Evolutionary conservation across 75 land plant species (phyloP).

Genomic region (Cunninghamia lanceolata): DNA sequence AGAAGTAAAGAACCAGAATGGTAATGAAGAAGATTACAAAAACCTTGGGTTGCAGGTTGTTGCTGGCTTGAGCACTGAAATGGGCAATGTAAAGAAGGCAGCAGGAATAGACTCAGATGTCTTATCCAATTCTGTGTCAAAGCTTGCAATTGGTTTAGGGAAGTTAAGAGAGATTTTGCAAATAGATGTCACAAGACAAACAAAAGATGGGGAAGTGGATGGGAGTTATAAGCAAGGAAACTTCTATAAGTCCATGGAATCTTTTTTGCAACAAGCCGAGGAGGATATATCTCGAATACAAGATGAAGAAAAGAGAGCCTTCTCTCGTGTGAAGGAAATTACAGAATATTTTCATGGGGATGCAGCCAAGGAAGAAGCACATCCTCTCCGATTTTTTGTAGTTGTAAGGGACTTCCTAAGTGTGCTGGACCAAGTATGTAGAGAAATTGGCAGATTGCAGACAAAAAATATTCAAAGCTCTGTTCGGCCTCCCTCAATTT

Average conservation of each 20-base stretch:
- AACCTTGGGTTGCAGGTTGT: slow-evolving; percentile 82
- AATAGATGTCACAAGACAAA: slow-evolving; percentile 24
- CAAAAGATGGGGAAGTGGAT: slow-evolving; percentile 10
- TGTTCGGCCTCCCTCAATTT: slow-evolving; percentile 39
- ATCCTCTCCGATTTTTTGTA: slow-evolving; percentile 73
- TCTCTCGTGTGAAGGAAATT: slow-evolving; percentile 51
- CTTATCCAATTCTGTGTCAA: slow-evolving; percentile 60
- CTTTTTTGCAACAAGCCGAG: slow-evolving; percentile 46
- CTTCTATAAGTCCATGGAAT: slow-evolving; percentile 53
- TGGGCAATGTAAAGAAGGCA: slow-evolving; percentile 72
- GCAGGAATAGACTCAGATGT: slow-evolving; percentile 70
- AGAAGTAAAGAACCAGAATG: not conserved
- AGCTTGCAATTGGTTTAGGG: slow-evolving; percentile 66
- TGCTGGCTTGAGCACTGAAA: slow-evolving; percentile 58
- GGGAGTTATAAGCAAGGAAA: slow-evolving; percentile 28
- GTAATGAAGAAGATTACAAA: slow-evolving; percentile 27
- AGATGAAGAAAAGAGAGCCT: slow-evolving; percentile 33
- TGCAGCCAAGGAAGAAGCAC: slow-evolving; percentile 59
- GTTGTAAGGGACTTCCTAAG: slow-evolving; percentile 72
- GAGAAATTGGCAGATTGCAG: slow-evolving; percentile 45
- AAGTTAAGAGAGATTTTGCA: slow-evolving; percentile 37
- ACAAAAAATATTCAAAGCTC: slow-evolving; percentile 30
- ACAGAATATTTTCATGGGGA: slow-evolving; percentile 82
- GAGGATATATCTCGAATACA: slow-evolving; percentile 31
- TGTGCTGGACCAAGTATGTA: slow-evolving; percentile 74